These are phyloP conservation scores for Albatrellus ellisii DNA, from an alignment of 768 basidiomycete species.

Conservation along the genomic window DNA sequence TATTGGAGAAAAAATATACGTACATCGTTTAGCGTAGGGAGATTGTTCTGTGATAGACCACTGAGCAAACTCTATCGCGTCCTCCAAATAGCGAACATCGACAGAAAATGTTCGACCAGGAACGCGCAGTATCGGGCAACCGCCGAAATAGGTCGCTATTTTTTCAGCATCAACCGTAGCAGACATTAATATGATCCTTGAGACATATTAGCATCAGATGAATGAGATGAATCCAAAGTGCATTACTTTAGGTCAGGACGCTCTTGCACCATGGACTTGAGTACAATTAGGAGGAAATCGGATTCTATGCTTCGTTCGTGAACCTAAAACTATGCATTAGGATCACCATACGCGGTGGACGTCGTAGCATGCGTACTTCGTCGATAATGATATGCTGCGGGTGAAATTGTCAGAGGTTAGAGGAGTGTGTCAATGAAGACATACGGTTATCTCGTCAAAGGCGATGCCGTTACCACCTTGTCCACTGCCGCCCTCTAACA, in stretches of 20 bases:
- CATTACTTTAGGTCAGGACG: slow-evolving; percentile 78
- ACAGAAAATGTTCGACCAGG: slow-evolving; percentile 96
- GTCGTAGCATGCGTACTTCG: slow-evolving; percentile 40
- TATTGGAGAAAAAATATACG: slow-evolving; percentile 13
- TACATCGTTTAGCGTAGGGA: slow-evolving; percentile 64
- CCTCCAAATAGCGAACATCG: slow-evolving; percentile 74
- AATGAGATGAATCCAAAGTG: neutral
- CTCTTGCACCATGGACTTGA: slow-evolving; percentile 68
- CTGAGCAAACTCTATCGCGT: slow-evolving; percentile 69
- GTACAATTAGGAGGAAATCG: slow-evolving; percentile 89
- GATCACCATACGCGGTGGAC: no score
- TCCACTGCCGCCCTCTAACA: slow-evolving; percentile 83
- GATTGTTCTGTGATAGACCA: slow-evolving; percentile 77
- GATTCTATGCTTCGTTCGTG: slow-evolving; percentile 97
- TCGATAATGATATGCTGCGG: slow-evolving; percentile 87
- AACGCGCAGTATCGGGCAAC: slow-evolving; percentile 72
- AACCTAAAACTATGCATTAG: slow-evolving; percentile 35
- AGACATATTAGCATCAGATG: neutral
- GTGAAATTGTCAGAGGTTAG: neutral
- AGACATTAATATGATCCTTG: slow-evolving; percentile 88
- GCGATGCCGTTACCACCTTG: slow-evolving; percentile 59
- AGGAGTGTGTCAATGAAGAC: slow-evolving; percentile 11
- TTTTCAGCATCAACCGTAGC: slow-evolving; percentile 91
- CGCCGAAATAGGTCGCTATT: slow-evolving; percentile 80
- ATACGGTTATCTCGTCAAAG: slow-evolving; percentile 90